These are phyloP conservation scores for Lyophyllum shimeji DNA, from an alignment of 768 basidiomycete species.

Conservation along the genomic window DNA sequence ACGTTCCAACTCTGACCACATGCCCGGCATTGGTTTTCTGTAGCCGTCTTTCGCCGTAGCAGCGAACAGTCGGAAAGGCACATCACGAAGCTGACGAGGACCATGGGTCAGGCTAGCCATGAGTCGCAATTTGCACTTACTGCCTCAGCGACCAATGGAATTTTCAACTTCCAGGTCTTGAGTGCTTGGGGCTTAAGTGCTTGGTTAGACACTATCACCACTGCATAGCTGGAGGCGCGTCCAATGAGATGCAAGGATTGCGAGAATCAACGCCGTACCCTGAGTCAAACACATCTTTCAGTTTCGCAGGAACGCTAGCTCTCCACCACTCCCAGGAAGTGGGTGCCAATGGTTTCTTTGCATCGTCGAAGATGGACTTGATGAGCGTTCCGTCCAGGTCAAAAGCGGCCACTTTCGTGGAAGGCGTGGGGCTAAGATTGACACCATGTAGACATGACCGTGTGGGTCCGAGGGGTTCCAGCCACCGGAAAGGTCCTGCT, in stretches of 20 bases:
- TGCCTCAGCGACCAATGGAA: conserved; percentile 63
- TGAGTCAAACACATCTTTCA: conserved; percentile 56
- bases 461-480: conserved; percentile 34
- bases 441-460: conserved; percentile 42
- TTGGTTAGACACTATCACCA: conserved; percentile 86
- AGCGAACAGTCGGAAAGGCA: conserved; percentile 80
- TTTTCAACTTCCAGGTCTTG: conserved; percentile 75
- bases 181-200: conserved; percentile 46
- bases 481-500: conserved; percentile 36
- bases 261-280: conserved; percentile 46
- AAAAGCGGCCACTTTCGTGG: conserved; percentile 70
- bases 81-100: conserved; percentile 53
- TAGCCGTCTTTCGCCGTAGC: conserved; percentile 73
- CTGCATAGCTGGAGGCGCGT: conserved; percentile 48
- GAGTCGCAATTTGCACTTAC: conserved; percentile 32
- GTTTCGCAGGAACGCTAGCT: conserved; percentile 54
- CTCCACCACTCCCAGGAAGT: conserved; percentile 74
- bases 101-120: background rate
- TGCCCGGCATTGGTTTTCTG: conserved; percentile 86
- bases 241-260: background rate
- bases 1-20: conserved; percentile 73
- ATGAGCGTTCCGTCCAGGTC: conserved; percentile 91
- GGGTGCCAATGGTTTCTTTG: conserved; percentile 33
- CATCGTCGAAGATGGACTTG: conserved; percentile 36
- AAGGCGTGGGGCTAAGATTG: conserved; percentile 40